A percentile compares a stretch with the other conserved stretches of the same genome.
Evolutionary conservation across 2,329 filamentous ascomycete species (phyloP).

Genomic region (Ascosphaera apis): DNA sequence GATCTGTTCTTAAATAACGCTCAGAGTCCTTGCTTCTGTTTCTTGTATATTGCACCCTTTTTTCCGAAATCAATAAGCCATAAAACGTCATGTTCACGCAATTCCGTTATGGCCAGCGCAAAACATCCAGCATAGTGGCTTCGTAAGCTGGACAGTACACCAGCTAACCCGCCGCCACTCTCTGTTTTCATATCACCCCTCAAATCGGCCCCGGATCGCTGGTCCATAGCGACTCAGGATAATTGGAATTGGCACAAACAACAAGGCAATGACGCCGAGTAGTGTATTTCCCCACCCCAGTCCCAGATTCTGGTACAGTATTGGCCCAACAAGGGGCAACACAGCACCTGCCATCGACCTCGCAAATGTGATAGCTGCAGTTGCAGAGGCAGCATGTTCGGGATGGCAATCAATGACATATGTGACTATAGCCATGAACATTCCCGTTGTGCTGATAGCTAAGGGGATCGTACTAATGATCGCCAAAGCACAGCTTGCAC

Average conservation of each 20-base stretch:
- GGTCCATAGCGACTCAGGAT: slow-evolving; percentile 14
- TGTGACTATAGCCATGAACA: slow-evolving; percentile 32
- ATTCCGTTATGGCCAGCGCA: no score
- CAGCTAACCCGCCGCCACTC: no score
- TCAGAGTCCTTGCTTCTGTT: no score
- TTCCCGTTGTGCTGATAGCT: slow-evolving; percentile 22
- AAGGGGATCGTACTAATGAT: slow-evolving; percentile 35
- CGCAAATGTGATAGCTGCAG: slow-evolving; percentile 32
- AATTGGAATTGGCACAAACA: slow-evolving; percentile 20
- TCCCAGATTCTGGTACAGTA: slow-evolving; percentile 24
- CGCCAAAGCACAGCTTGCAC: slow-evolving; percentile 34
- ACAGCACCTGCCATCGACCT: slow-evolving; percentile 33
- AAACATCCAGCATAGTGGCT: no score
- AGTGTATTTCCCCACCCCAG: slow-evolving; percentile 30
- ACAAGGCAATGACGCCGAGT: slow-evolving; percentile 32
- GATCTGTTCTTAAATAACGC: no score
- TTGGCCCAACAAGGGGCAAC: slow-evolving; percentile 36
- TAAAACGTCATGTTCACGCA: no score
- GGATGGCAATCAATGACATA: slow-evolving; percentile 36
- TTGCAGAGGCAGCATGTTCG: slow-evolving; percentile 24
- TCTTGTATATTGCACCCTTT: no score
- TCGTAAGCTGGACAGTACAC: no score
- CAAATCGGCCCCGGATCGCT: not conserved
- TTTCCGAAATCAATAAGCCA: no score
- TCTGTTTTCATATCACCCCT: not conserved